Conservation (phyloP, 345 rosid genomes). For the Balakata baccata region DNA sequence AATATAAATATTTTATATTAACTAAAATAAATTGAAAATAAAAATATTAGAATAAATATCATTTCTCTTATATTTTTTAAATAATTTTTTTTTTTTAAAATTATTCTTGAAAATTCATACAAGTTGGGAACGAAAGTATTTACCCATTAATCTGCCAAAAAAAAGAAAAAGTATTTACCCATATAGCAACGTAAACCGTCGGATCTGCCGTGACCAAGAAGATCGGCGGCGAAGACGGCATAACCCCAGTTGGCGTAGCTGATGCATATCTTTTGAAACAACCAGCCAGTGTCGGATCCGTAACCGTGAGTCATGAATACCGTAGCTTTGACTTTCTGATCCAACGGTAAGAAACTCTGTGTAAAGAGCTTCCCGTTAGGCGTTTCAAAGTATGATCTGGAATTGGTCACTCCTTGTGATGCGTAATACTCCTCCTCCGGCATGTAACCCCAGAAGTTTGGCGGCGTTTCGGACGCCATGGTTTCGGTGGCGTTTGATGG, state of each 20-base stretch:
- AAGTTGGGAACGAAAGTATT: neutral
- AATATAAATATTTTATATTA: too few species aligned
- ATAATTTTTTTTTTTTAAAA: too few species aligned
- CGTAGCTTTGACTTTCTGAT: slow-evolving; percentile 61
- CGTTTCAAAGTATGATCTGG: slow-evolving; percentile 73
- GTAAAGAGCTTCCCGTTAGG: slow-evolving; percentile 83
- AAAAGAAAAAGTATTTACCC: slow-evolving; percentile 57
- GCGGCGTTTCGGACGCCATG: slow-evolving; percentile 24
- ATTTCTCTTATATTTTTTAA: too few species aligned
- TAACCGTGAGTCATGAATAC: slow-evolving; percentile 91
- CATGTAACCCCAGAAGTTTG: slow-evolving; percentile 83
- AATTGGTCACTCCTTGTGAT: slow-evolving; percentile 79
- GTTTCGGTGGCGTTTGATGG: neutral
- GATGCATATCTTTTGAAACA: slow-evolving; percentile 90
- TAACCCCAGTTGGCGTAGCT: slow-evolving; percentile 78
- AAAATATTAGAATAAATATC: too few species aligned
- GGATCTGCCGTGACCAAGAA: slow-evolving; percentile 90
- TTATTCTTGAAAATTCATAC: neutral
- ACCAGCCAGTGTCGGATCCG: slow-evolving; percentile 92
- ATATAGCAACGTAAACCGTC: slow-evolving; percentile 91
- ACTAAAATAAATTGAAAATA: too few species aligned
- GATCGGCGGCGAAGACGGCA: slow-evolving; percentile 96
- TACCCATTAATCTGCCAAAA: too few species aligned
- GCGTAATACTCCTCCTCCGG: slow-evolving; percentile 86
- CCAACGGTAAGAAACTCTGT: slow-evolving; percentile 76